A percentile compares a stretch with the other conserved stretches of the same genome.
These are phyloP conservation scores for Tilletia indica DNA, from an alignment of 1,284 basidiomycete species.

Conservation along the genomic window DNA sequence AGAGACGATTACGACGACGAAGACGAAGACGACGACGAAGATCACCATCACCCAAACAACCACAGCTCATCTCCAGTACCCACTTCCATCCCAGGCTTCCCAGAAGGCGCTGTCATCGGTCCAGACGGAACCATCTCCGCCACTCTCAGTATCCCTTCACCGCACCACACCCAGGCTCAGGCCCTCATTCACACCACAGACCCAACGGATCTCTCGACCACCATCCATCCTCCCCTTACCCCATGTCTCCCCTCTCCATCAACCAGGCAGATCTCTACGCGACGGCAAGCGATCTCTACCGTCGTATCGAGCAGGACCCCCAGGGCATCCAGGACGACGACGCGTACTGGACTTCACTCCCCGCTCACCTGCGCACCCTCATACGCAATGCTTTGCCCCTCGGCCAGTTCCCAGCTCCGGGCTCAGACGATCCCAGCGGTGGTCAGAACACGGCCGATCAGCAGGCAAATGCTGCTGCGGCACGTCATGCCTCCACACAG, in stretches of 20 bases:
- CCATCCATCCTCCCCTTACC: constrained; percentile 2
- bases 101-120: constrained; percentile 18
- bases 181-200: background rate
- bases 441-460: background rate
- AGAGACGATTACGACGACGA: constrained; percentile 22
- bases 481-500: constrained; percentile 47
- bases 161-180: background rate
- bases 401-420: constrained; percentile 45
- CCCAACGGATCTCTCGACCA: constrained; percentile 14
- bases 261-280: constrained; percentile 52
- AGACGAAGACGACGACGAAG: constrained; percentile 31
- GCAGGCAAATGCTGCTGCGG: constrained; percentile 9
- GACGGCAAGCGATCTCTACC: constrained; percentile 53
- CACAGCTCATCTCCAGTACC: background rate
- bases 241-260: constrained; percentile 34
- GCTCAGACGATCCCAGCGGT: constrained; percentile 30
- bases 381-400: constrained; percentile 63
- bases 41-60: constrained; percentile 15
- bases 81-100: constrained; percentile 30
- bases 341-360: constrained; percentile 64
- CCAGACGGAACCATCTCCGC: constrained; percentile 17
- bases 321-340: constrained; percentile 59
- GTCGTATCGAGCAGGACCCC: constrained; percentile 53
- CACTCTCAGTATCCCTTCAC: constrained; percentile 19
- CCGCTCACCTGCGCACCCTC: constrained; percentile 63